A percentile compares a stretch with the other conserved stretches of the same genome.
Conservation (phyloP, 2,329 filamentous ascomycete species). For the Penicillium griseofulvum region DNA sequence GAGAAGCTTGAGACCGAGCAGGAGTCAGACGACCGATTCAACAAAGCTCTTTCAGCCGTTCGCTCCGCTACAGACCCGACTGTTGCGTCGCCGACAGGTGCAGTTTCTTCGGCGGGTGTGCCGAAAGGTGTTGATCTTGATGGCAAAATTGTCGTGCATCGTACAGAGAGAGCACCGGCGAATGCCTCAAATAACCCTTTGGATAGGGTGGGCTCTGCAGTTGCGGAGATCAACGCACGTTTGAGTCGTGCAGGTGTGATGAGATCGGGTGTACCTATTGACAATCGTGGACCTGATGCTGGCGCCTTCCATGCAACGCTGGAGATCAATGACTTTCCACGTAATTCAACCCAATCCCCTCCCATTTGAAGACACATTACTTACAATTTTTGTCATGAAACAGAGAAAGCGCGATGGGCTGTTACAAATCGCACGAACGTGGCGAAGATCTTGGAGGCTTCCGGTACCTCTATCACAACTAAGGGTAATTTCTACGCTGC, state of each 20-base stretch:
- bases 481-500: constrained; percentile 87
- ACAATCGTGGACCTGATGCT: constrained; percentile 97
- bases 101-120: constrained; percentile 41
- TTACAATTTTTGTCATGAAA: constrained; percentile 19
- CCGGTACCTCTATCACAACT: constrained; percentile 92
- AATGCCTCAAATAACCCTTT: constrained; percentile 61
- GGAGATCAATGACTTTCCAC: constrained; percentile 98
- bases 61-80: constrained; percentile 57
- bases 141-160: constrained; percentile 70
- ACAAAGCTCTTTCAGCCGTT: constrained; percentile 63
- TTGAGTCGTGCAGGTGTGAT: constrained; percentile 86
- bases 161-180: constrained; percentile 59
- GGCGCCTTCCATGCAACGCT: constrained; percentile 95
- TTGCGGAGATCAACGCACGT: constrained; percentile 85
- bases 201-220: constrained; percentile 85
- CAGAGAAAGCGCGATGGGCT: constrained; percentile 91
- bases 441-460: constrained; percentile 93
- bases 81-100: constrained; percentile 14
- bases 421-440: constrained; percentile 99
- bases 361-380: constrained; percentile 1
- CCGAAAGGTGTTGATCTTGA: constrained; percentile 61
- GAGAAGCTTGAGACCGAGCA: constrained; percentile 67
- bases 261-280: constrained; percentile 87
- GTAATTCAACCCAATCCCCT: constrained; percentile 39
- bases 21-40: constrained; percentile 43